Percentiles rank a stretch among this genome's conserved stretches.
Evolutionary conservation across 805 yeast genomes (phyloP).

Genomic region (Saturnispora gosingensis): DNA sequence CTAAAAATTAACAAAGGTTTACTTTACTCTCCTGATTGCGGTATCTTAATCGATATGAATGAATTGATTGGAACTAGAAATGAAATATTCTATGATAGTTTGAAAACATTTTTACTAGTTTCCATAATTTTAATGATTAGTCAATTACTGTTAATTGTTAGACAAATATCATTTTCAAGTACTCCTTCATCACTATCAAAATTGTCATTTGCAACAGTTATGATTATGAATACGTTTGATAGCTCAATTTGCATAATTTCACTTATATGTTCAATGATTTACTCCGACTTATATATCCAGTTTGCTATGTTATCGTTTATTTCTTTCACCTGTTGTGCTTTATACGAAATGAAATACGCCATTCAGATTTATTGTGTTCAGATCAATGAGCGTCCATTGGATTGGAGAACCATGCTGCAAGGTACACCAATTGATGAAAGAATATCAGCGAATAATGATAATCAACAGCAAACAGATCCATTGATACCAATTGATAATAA

Average conservation of each 20-base stretch:
- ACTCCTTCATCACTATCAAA: conserved; percentile 77
- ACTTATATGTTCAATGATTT: conserved; percentile 46
- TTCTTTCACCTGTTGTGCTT: conserved; percentile 57
- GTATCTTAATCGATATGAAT: conserved; percentile 37
- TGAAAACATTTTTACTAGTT: conserved; percentile 34
- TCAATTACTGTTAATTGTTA: conserved; percentile 49
- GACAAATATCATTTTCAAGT: conserved; percentile 61
- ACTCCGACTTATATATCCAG: conserved; percentile 52
- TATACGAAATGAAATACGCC: conserved; percentile 70
- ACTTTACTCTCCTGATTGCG: conserved; percentile 87
- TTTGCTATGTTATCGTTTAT: conserved; percentile 62
- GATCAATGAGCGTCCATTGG: conserved; percentile 58
- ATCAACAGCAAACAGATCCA: conserved; percentile 13
- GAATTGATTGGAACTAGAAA: conserved; percentile 44
- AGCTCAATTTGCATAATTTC: conserved; percentile 58
- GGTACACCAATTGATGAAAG: conserved; percentile 43
- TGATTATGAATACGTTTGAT: conserved; percentile 57
- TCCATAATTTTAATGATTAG: conserved; percentile 37
- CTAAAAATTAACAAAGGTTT: conserved; percentile 47
- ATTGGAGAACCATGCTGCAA: conserved; percentile 55
- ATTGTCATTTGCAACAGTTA: conserved; percentile 60
- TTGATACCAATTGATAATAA: conserved; percentile 29
- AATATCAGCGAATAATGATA: conserved; percentile 8
- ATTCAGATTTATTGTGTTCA: conserved; percentile 61
- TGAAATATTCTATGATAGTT: conserved; percentile 34